Base-by-base conservation (phyloP, 352 stramenopile species). In the Phytophthora crassamura region DNA sequence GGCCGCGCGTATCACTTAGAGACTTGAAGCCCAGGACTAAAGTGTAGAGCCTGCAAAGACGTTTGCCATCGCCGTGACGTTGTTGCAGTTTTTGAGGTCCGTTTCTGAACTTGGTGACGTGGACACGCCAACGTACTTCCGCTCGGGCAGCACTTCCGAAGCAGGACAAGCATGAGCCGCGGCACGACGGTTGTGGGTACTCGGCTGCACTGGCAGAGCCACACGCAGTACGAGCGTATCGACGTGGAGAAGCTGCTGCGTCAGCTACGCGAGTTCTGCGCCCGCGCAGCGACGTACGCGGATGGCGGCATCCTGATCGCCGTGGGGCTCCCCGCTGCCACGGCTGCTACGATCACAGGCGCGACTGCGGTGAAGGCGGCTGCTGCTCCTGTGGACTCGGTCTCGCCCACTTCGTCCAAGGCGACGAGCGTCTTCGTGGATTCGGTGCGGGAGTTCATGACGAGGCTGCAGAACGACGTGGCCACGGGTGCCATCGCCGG, bases 201-300 rank as follows among this genome's bases (percentile, higher is more conserved):
- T 28, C 73, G 82, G 30, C 48, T 89, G 20, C 82, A 91, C 68
- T 91, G 82, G 82, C 73, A 70, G 40, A 86, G 80, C 64, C 82
- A 89, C 59, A 47, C 57, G 30, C 76, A 69, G 16, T 39, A 77
- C 52, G 40, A 64, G 20, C 43, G 52, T 5, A 50, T 89, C 40
- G 66, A 84, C 12, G 62, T 72, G 8, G 69, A 69, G 0, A 76
- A 73, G 45, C 43, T 72, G 33, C 52, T 89, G 34, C 36, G 4
- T 9, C 77, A 84, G 54, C 51, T 82, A 34, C 59, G 47, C 5
- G 56, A 66, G 30, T 88, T 89, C 59, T 86, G 68, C 52, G 48
- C 45, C 0, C 79, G 76, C 15, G 76, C 78, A 7, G 59, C 64
- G n/a, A 71, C 55, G 51, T 91, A 88, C 48, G 68, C 72, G 1